Base-by-base conservation (phyloP, 73 alveolate genomes). In the Symbiodinium pilosum region DNA sequence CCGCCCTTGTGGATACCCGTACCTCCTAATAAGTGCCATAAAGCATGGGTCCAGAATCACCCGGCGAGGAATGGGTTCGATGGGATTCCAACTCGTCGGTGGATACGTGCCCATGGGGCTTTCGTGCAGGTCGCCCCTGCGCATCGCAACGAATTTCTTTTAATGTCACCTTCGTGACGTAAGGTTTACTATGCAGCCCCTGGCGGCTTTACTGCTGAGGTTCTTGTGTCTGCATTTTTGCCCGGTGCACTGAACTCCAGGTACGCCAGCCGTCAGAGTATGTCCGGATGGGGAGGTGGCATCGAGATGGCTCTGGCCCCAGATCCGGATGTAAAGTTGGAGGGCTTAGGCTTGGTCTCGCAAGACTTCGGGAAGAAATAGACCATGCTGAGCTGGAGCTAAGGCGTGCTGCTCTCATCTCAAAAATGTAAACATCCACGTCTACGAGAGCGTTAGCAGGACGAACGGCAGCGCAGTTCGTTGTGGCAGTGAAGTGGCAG, bases 221-320 rank as follows among this genome's bases (percentile, higher is more conserved):
- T n/a, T n/a, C n/a, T n/a, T n/a, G n/a, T n/a, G n/a, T n/a, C n/a
- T n/a, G n/a, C n/a, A n/a, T n/a, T n/a, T n/a, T n/a, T n/a, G n/a
- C n/a, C n/a, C n/a, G n/a, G n/a, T n/a, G n/a, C n/a, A n/a, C n/a
- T n/a, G n/a, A n/a, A n/a, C n/a, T n/a, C n/a, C n/a, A 84, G 89
- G 77, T 91, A 91, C 68, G 81, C 97, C n/a, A 69, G 81, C 36
- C 97, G 97, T n/a, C 97, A 91, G 81, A 86, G 89, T 28, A 38
- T 28, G 38, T 69, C 97, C 3, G 97, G 97, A 73, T 91, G 97
- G 97, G 97, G 97, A n/a, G 97, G 97, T 12, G 97, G 97, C n/a
- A 68, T 91, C 71, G 97, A 91, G 32, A 91, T 91, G 97, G 97
- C 32, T n/a, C 3, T 38, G 8, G 81, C 41, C 81, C 38, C 9